Evolutionary conservation across 805 yeast genomes (phyloP).

Genomic region (Metschnikowia hibisci): DNA sequence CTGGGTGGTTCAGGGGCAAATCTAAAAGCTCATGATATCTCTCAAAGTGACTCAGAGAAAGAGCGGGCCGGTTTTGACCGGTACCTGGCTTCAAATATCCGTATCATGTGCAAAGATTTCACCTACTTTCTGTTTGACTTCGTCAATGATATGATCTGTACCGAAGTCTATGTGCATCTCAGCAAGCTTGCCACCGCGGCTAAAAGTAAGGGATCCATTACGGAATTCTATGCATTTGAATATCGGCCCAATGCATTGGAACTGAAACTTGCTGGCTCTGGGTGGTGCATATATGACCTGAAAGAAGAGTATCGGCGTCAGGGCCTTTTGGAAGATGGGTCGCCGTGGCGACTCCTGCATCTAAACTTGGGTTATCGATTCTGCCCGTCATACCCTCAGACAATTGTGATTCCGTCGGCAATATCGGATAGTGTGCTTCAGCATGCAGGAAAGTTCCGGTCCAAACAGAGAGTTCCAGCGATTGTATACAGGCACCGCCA

Average conservation of each 20-base stretch:
- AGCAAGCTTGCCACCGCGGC: constrained; percentile 60
- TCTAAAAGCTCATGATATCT: not conserved
- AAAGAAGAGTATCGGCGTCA: constrained; percentile 67
- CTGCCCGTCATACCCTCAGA: constrained; percentile 71
- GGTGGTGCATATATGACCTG: constrained; percentile 73
- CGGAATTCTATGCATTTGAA: constrained; percentile 68
- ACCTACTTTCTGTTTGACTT: constrained; percentile 79
- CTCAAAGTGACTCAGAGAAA: not conserved
- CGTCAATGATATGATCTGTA: constrained; percentile 50
- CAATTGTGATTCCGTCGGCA: constrained; percentile 64
- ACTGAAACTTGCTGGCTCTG: constrained; percentile 40
- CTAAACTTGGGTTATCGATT: constrained; percentile 64
- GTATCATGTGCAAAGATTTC: constrained; percentile 81
- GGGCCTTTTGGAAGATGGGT: constrained; percentile 43
- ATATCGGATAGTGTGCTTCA: constrained; percentile 78
- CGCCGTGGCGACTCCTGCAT: constrained; percentile 65
- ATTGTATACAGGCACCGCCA: constrained; percentile 66
- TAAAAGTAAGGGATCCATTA: constrained; percentile 41
- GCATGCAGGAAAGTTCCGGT: constrained; percentile 82
- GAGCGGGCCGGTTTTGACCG: constrained; percentile 26
- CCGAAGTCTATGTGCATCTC: constrained; percentile 70
- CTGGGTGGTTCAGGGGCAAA: not conserved
- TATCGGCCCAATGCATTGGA: constrained; percentile 77
- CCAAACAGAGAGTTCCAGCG: constrained; percentile 81
- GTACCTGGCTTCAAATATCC: constrained; percentile 49